Base-by-base conservation (phyloP, 2,329 filamentous ascomycete genomes). In the Nothophaeocryptopus gaeumannii region DNA sequence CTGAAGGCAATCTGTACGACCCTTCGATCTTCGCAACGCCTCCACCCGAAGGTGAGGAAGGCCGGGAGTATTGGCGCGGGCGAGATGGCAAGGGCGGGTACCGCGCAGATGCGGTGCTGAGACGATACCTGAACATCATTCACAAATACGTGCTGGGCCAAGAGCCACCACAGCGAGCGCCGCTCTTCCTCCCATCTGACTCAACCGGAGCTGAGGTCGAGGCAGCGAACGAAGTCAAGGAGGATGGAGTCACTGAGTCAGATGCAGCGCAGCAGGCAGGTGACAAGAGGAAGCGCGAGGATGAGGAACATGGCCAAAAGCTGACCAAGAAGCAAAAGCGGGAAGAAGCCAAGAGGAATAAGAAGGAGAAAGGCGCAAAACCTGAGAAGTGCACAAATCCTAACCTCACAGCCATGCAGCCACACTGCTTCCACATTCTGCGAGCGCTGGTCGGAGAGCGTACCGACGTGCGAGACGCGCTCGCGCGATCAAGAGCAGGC, bases 1-100 rank as follows among this genome's bases (percentile, higher is more conserved):
- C 93, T 5, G 93, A 99, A 71, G 93, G 90, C 0, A 96, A 96
- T 66, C 78, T 99, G 0, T 92, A 89, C 64, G 89, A 99, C 65
- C 93, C 93, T 0, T 84, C 83, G 2, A 86, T 99, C 37, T 99
- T 99, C 65, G 83, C 85, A 11, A 72, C 76, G 30, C 77, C 83
- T 12, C 89, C 89, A 0, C 67, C 79, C 0, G 63, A 74, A 0
- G 86, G 84, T 0, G 69, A 83, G 39, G 83, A 88, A 67, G 83
- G 82, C 0, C 78, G 86, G 51, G 90, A 95, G 63, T 97, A 93
- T 70, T 97, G 92, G 91, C 78, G 86, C 31, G 89, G 88, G 0
- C 78, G 74, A 45, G 82, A 91, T 63, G 88, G 89, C 1, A 84
- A 81, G 53, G 88, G 89, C 4, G 95, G 93, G 1, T 97, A 88